Conservation (phyloP, 192 early-diverging fungal species). For the Phycomyces nitens region DNA sequence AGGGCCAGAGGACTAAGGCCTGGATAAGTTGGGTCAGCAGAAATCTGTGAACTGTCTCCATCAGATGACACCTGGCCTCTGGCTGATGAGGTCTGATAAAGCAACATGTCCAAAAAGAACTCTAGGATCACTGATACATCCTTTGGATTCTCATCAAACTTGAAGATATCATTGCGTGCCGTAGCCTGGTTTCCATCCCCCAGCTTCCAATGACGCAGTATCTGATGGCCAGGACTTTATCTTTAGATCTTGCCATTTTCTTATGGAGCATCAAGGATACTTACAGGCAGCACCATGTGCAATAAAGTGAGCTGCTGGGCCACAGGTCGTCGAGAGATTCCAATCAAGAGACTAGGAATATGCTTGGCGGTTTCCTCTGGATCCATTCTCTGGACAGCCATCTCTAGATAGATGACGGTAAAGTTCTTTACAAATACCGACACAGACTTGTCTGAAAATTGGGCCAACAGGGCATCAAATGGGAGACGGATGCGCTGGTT, state of each 20-base stretch:
- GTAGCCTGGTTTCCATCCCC: slow-evolving; percentile 36
- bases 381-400: slow-evolving; percentile 58
- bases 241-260: neutral
- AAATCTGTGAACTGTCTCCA: slow-evolving; percentile 3
- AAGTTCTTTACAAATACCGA: slow-evolving; percentile 69
- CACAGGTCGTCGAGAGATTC: slow-evolving; percentile 51
- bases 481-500: slow-evolving; percentile 61
- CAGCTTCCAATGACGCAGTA: slow-evolving; percentile 40
- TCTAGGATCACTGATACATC: slow-evolving; percentile 54
- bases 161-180: slow-evolving; percentile 48
- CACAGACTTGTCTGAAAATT: slow-evolving; percentile 44
- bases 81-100: slow-evolving; percentile 50
- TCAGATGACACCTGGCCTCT: slow-evolving; percentile 16
- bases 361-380: slow-evolving; percentile 41
- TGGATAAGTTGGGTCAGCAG: slow-evolving; percentile 27
- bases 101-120: slow-evolving; percentile 61
- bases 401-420: slow-evolving; percentile 81
- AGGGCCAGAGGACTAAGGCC: slow-evolving; percentile 56
- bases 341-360: slow-evolving; percentile 61
- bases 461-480: slow-evolving; percentile 53
- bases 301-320: slow-evolving; percentile 60
- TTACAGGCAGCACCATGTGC: slow-evolving; percentile 66
- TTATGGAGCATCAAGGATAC: slow-evolving; percentile 13
- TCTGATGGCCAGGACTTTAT: slow-evolving; percentile 10
- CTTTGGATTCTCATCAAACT: slow-evolving; percentile 46